These are phyloP conservation scores for Acaromyces ingoldii DNA, from an alignment of 1,284 basidiomycete genomes.

Conservation along the genomic window DNA sequence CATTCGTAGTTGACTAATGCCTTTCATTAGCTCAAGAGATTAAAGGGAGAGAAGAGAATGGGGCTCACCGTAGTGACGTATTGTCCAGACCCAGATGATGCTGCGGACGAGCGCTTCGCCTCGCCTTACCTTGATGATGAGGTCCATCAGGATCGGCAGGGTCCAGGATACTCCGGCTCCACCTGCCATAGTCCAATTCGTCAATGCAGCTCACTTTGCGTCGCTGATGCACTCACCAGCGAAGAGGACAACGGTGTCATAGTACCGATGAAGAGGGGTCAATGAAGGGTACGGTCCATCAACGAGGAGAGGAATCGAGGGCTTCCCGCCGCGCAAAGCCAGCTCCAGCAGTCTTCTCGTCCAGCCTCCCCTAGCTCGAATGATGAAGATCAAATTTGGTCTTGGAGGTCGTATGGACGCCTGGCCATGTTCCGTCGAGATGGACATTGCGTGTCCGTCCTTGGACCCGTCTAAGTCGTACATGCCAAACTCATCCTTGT, in stretches of 20 bases:
- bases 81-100: neutral
- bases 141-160: neutral
- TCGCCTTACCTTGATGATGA: neutral
- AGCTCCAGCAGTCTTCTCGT: neutral
- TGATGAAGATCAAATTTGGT: neutral
- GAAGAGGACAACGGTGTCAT: neutral
- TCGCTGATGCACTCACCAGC: no score
- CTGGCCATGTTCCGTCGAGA: no score
- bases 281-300: neutral
- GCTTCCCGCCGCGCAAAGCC: neutral
- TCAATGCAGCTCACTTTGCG: no score
- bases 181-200: no score
- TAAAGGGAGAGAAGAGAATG: no score
- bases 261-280: neutral
- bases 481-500: no score
- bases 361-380: neutral
- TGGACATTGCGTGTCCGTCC: no score
- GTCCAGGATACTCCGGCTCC: neutral
- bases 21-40: no score
- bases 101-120: neutral
- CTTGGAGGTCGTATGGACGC: no score
- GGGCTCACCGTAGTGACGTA: constrained; percentile 1
- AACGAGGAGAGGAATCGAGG: neutral
- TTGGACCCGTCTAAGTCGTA: no score
- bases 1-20: neutral